Conservation (phyloP, 768 basidiomycete genomes). For the Filobasidium floriforme region DNA sequence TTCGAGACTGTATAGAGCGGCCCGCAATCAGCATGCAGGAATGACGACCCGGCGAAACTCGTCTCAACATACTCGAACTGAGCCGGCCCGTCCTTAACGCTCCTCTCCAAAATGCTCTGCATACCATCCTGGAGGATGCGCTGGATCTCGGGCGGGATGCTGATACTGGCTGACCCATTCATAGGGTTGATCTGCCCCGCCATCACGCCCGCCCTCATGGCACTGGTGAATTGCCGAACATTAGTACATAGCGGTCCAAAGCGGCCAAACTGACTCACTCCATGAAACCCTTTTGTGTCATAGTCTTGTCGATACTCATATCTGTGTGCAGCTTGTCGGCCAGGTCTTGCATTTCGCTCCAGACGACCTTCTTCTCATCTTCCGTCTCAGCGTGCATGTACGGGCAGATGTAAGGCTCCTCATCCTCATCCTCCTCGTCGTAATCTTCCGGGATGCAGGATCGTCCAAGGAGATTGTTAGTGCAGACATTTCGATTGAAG, state of each 20-base stretch:
- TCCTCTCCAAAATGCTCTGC: background rate
- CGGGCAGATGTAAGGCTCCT: constrained; percentile 1
- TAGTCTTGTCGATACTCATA: background rate
- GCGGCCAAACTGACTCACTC: background rate
- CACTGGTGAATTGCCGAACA: background rate
- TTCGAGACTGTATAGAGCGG: background rate
- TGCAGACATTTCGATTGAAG: constrained; percentile 11
- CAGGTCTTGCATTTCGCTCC: constrained; percentile 2
- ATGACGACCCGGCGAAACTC: background rate
- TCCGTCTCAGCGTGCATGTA: constrained; percentile 3
- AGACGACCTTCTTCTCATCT: constrained; percentile 6
- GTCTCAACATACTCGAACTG: background rate
- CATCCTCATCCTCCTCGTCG: constrained; percentile 14
- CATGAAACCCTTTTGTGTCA: background rate
- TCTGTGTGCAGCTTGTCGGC: constrained; percentile 2
- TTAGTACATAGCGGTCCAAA: no score
- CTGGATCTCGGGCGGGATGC: background rate
- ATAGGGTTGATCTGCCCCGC: background rate
- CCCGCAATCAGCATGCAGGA: background rate
- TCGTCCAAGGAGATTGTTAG: constrained; percentile 8
- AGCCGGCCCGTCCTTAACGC: background rate
- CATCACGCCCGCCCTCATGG: background rate
- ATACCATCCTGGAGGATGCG: background rate
- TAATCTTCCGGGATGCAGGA: constrained; percentile 15
- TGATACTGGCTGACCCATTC: background rate